Percentiles rank a stretch among this genome's conserved stretches.
phyloP scores from a whole-genome alignment of 352 stramenopile species.

The Pythium phragmitis region DNA sequence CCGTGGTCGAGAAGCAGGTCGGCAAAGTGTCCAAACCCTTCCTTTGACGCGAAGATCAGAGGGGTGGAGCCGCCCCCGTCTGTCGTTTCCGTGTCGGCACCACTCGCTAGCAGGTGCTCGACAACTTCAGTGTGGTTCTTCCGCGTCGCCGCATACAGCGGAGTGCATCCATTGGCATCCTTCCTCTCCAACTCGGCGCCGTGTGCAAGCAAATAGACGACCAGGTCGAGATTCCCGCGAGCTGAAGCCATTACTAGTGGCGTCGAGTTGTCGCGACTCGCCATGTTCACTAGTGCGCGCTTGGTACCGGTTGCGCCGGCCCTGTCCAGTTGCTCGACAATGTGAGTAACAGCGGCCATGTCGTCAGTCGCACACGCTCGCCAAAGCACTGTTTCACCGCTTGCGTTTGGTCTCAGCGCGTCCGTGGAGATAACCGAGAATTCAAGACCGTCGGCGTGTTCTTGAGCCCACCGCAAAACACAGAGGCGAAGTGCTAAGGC shows the following conservation, averaged over 20 bases:
- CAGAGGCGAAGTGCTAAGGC: not conserved
- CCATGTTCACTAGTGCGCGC: not conserved
- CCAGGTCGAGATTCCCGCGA: not conserved
- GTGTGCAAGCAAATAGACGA: not conserved
- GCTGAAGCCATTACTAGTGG: not conserved
- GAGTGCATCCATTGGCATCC: not conserved
- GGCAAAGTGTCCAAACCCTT: not conserved
- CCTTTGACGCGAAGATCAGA: not conserved
- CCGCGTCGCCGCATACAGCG: not conserved
- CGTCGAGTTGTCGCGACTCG: not conserved
- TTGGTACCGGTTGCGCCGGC: not conserved
- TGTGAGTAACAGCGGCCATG: not conserved
- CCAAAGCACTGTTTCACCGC: no score
- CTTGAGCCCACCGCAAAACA: not conserved
- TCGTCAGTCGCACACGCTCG: not conserved
- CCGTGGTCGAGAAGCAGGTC: not conserved
- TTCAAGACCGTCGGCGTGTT: not conserved
- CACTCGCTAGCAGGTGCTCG: not conserved
- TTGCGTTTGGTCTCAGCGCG: no score
- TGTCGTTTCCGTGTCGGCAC: conserved; percentile 3
- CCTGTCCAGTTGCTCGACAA: not conserved
- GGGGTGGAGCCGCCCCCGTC: not conserved
- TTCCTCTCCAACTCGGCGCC: not conserved
- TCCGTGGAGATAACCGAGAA: not conserved
- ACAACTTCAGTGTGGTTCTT: not conserved